Base-by-base conservation (phyloP, 2,329 filamentous ascomycete species). In the Colletotrichum echinochloae region DNA sequence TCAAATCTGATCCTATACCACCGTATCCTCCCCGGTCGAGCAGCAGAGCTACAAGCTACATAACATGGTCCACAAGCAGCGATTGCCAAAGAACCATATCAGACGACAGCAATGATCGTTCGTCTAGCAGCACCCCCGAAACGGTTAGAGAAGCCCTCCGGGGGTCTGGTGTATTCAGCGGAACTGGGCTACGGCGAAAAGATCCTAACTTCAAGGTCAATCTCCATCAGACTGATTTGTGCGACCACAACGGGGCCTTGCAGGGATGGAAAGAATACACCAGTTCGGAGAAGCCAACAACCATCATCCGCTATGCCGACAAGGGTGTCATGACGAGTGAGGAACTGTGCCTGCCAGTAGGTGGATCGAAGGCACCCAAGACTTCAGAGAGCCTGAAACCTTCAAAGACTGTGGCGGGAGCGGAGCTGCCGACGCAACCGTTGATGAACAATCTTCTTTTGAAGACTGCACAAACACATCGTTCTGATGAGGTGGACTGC, bases 1-100 rank as follows among this genome's bases (percentile, higher is more conserved):
- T 5, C 11, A 35, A 56, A 6, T 7, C 26, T 26, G 37, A 41
- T 37, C 2, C 35, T 11, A 14, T n/a, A 3, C 37, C 52, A 14
- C 30, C 8, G 11, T 14, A 5, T 11, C 30, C 37, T 16, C 26
- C 5, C 16, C 46, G 35, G 30, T 35, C 57, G 62, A 57, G 37
- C n/a, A 72, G 66, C 23, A 65, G 63, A 56, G 55, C 68, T 44
- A 73, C 73, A 12, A 74, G 70, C 16, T 73, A 72, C 54, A 61
- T 70, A 35, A 75, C 72, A n/a, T 75, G 75, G 75, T 75, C 76
- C 41, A 74, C 61, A 23, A 76, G 74, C 37, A 33, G 57, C 35
- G 20, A 56, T 14, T n/a, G 20, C 16, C 65, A 48, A 35, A 51
- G 33, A 35, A 30, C 54, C n/a, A 12, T 44, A 11, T 28, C 33